phyloP scores from a whole-genome alignment of 257 asterid genomes.

The Buddleja alternifolia region DNA sequence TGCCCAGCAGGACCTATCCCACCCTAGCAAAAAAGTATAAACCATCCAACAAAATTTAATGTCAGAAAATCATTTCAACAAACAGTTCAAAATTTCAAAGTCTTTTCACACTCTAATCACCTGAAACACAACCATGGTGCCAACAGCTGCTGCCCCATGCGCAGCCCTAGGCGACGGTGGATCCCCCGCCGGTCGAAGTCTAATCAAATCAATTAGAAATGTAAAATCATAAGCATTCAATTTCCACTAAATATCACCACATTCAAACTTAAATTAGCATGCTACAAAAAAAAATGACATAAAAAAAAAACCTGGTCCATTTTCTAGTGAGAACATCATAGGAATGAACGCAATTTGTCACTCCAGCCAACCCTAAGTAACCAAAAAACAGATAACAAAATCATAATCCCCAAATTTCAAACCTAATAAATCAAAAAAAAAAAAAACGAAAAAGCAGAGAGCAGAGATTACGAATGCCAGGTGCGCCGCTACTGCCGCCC shows the following conservation, averaged over 20 bases:
- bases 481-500: slow-evolving; percentile 81
- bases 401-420: slow-evolving; percentile 8
- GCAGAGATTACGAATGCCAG: slow-evolving; percentile 75
- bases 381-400: neutral
- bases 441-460: neutral
- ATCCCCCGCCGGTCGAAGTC: slow-evolving; percentile 93
- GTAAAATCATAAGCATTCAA: slow-evolving; percentile 30
- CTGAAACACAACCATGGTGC: slow-evolving; percentile 99
- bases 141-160: slow-evolving; percentile 95
- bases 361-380: slow-evolving; percentile 89
- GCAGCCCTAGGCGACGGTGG: slow-evolving; percentile 99
- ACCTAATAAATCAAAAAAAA: neutral
- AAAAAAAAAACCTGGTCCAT: slow-evolving; percentile 73
- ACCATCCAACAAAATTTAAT: neutral
- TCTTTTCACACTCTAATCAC: slow-evolving; percentile 43
- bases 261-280: slow-evolving; percentile 21
- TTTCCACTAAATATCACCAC: slow-evolving; percentile 24
- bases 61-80: neutral
- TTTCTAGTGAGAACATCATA: slow-evolving; percentile 93
- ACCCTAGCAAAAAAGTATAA: slow-evolving; percentile 68
- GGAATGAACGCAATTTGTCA: slow-evolving; percentile 83
- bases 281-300: neutral
- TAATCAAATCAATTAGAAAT: slow-evolving; percentile 33
- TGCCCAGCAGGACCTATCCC: slow-evolving; percentile 99
- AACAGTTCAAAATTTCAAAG: neutral